Conservation (phyloP, 2,329 filamentous ascomycete species). For the Ascosphaera apis region DNA sequence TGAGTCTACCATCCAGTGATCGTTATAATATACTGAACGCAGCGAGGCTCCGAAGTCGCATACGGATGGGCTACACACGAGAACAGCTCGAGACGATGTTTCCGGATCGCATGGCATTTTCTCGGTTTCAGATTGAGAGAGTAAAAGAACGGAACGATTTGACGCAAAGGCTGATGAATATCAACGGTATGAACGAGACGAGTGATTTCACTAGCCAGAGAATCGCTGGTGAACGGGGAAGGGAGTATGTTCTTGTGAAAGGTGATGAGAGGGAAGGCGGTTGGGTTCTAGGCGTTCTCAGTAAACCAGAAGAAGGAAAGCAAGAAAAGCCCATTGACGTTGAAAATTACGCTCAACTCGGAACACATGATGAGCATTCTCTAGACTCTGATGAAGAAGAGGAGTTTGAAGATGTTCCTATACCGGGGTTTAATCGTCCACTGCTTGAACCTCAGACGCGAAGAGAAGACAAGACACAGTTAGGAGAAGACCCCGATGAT, state of each 20-base stretch:
- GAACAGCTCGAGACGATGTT: conserved; percentile 95
- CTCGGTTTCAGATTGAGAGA: conserved; percentile 83
- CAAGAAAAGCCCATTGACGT: conserved; percentile 81
- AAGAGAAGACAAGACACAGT: conserved; percentile 1
- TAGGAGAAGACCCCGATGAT: conserved; percentile 21
- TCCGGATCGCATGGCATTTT: conserved; percentile 91
- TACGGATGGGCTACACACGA: conserved; percentile 91
- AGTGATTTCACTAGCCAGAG: conserved; percentile 40
- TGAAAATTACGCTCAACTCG: conserved; percentile 38
- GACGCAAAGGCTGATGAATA: conserved; percentile 81
- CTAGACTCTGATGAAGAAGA: conserved; percentile 42
- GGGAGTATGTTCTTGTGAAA: conserved; percentile 89
- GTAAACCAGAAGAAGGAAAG: conserved; percentile 55
- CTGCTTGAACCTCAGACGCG: conserved; percentile 13
- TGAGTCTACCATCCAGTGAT: conserved; percentile 69
- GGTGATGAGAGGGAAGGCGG: conserved; percentile 89
- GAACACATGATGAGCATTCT: conserved; percentile 14
- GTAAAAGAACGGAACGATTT: conserved; percentile 83
- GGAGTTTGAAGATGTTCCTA: conserved; percentile 80
- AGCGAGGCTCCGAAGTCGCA: conserved; percentile 60
- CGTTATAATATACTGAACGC: conserved; percentile 96
- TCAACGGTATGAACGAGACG: conserved; percentile 68
- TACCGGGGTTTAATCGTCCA: conserved; percentile 50
- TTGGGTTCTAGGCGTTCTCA: conserved; percentile 87
- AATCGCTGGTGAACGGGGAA: conserved; percentile 50